phyloP scores from a whole-genome alignment of 83 land plant genomes.

The Picea abies region DNA sequence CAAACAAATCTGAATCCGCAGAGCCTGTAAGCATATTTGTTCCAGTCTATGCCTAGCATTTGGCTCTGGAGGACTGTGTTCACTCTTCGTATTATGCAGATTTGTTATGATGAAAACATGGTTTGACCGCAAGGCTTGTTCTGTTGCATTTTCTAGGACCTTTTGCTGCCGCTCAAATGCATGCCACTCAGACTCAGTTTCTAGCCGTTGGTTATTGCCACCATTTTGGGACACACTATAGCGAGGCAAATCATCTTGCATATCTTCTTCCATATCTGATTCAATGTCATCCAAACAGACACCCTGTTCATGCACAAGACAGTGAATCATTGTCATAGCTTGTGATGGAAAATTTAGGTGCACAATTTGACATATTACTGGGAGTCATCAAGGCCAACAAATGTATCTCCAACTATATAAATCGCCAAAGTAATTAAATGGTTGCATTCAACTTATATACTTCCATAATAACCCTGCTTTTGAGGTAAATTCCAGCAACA shows the following conservation, averaged over 20 bases:
- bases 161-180: conserved; percentile 44
- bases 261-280: conserved; percentile 20
- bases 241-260: not conserved
- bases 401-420: not conserved
- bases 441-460: no score
- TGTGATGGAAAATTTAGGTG: not conserved
- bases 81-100: conserved; percentile 25
- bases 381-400: not conserved
- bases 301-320: conserved; percentile 22
- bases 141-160: conserved; percentile 59
- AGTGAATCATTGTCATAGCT: not conserved
- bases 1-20: conserved; percentile 44
- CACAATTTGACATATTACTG: not conserved
- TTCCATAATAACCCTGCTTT: no score
- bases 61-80: conserved; percentile 26
- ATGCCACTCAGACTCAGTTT: conserved; percentile 12
- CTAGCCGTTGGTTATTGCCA: not conserved
- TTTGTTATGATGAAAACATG: conserved; percentile 69
- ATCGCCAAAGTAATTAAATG: not conserved
- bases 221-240: not conserved
- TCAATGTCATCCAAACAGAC: conserved; percentile 29
- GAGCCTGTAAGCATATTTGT: conserved; percentile 66
- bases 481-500: no score
- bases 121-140: conserved; percentile 72
- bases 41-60: conserved; percentile 40